These are phyloP conservation scores for Daedalea quercina DNA, from an alignment of 768 basidiomycete genomes.

Conservation along the genomic window DNA sequence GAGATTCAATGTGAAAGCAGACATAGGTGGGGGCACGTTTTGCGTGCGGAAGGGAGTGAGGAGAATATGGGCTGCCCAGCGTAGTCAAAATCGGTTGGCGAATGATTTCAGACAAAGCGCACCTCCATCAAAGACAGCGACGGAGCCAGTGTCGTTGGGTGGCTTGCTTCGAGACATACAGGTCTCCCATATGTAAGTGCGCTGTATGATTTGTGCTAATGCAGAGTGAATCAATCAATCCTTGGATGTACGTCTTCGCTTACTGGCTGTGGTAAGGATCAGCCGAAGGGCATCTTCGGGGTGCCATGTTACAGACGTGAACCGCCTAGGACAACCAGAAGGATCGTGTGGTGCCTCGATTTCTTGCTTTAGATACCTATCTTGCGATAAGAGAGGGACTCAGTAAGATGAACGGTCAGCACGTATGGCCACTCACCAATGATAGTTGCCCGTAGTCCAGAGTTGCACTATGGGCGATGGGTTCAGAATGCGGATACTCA, in stretches of 20 bases:
- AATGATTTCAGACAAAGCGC: slow-evolving; percentile 22
- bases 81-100: not conserved
- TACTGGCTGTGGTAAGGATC: slow-evolving; percentile 62
- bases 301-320: slow-evolving; percentile 81
- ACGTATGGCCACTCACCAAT: slow-evolving; percentile 51
- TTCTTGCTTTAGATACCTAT: slow-evolving; percentile 92
- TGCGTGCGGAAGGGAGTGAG: slow-evolving; percentile 91
- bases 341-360: slow-evolving; percentile 40
- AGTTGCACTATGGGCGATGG: slow-evolving; percentile 67
- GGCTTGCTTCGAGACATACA: slow-evolving; percentile 49
- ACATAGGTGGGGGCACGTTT: slow-evolving; percentile 99
- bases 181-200: slow-evolving; percentile 76
- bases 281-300: slow-evolving; percentile 68
- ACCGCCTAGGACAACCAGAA: slow-evolving; percentile 36
- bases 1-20: slow-evolving; percentile 44
- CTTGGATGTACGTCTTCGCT: slow-evolving; percentile 14
- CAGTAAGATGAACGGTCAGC: not conserved
- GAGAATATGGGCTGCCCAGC: slow-evolving; percentile 53
- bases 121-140: slow-evolving; percentile 90
- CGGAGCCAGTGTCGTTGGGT: slow-evolving; percentile 75
- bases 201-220: slow-evolving; percentile 48
- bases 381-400: not conserved
- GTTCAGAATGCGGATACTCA: not conserved
- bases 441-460: slow-evolving; percentile 92
- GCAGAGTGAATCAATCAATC: not conserved